Evolutionary conservation across 192 early-diverging fungal genomes (phyloP).

Genomic region (Mortierella claussenii): DNA sequence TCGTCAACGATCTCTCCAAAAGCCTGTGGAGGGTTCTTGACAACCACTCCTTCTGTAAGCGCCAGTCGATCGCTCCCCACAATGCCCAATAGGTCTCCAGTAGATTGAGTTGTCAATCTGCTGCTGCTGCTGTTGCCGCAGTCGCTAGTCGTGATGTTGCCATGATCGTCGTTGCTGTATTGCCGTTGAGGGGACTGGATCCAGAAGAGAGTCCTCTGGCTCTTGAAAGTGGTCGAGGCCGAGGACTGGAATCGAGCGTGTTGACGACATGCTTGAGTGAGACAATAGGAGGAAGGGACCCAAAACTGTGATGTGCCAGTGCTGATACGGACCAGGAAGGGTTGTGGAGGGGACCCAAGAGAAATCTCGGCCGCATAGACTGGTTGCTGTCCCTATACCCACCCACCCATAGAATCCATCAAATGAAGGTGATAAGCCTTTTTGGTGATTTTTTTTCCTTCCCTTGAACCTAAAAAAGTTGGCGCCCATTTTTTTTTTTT

Average conservation of each 20-base stretch:
- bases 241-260: slow-evolving; percentile 86
- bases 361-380: slow-evolving; percentile 65
- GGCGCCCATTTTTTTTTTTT: too few species aligned
- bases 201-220: slow-evolving; percentile 89
- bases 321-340: slow-evolving; percentile 87
- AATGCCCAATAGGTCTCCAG: background rate
- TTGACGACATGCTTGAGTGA: slow-evolving; percentile 89
- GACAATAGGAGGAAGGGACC: slow-evolving; percentile 94
- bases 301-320: slow-evolving; percentile 94
- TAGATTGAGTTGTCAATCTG: background rate
- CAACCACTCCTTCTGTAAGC: slow-evolving; percentile 1
- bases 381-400: background rate
- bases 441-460: too few species aligned
- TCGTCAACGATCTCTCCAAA: slow-evolving; percentile 28
- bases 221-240: slow-evolving; percentile 75
- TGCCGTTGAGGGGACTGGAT: slow-evolving; percentile 66
- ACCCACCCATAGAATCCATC: slow-evolving; percentile 1
- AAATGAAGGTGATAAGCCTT: background rate
- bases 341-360: slow-evolving; percentile 86
- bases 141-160: too few species aligned
- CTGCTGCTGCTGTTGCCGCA: background rate
- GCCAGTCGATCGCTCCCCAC: slow-evolving; percentile 5
- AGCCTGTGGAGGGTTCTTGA: background rate
- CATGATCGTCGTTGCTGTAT: background rate
- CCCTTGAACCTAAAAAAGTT: too few species aligned